Percentiles rank a stretch among this genome's conserved stretches.
Conservation (phyloP, 768 basidiomycete species). For the Tulasnella sp. region DNA sequence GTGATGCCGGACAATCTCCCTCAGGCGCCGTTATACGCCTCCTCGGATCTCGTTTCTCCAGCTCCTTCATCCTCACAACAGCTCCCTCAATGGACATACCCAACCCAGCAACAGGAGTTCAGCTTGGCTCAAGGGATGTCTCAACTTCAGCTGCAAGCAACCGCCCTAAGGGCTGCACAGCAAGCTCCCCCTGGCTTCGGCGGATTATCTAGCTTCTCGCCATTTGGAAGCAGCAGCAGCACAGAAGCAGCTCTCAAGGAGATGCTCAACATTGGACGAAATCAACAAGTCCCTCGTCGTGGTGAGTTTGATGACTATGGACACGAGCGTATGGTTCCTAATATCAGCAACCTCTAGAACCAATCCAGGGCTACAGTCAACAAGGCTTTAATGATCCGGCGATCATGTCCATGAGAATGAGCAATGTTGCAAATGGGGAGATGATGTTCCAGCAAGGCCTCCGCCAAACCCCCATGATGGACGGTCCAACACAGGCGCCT, state of each 20-base stretch:
- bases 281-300: not conserved
- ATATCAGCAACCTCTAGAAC: not conserved
- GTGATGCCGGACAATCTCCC: conserved; percentile 2
- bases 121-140: not conserved
- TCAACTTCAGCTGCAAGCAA: not conserved
- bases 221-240: not conserved
- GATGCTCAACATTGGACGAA: conserved; percentile 21
- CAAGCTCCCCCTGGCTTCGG: not conserved
- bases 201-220: not conserved
- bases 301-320: conserved; percentile 4
- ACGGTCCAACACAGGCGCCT: not conserved
- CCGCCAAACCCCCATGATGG: not conserved
- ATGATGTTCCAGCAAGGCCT: not conserved
- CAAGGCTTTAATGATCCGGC: conserved; percentile 27
- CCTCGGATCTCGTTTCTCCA: conserved; percentile 13
- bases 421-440: not conserved
- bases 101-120: conserved; percentile 16
- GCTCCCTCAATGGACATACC: conserved; percentile 17
- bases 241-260: conserved; percentile 16
- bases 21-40: conserved; percentile 15
- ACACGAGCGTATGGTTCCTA: not conserved
- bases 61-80: conserved; percentile 13
- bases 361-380: not conserved
- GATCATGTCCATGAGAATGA: conserved; percentile 26
- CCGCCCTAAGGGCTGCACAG: not conserved